phyloP scores from a whole-genome alignment of 139 green algal species.

The Haematococcus lacustris region DNA sequence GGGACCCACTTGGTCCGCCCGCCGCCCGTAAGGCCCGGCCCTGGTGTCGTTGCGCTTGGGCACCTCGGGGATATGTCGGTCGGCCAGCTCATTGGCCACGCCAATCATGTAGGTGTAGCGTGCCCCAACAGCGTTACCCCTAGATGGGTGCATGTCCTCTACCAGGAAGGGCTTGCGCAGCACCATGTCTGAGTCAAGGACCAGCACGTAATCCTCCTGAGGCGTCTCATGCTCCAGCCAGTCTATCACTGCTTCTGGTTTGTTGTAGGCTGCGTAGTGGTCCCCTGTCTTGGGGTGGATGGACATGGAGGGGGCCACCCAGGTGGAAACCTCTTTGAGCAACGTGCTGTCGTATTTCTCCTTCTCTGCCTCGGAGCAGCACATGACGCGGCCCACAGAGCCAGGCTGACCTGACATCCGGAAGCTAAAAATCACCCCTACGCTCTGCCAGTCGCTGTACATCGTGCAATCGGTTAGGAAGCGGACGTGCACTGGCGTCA shows the following conservation, averaged over 20 bases:
- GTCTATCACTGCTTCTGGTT: conserved; percentile 74
- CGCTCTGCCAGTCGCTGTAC: conserved; percentile 67
- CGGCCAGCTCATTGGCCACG: conserved; percentile 58
- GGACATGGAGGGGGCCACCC: conserved; percentile 57
- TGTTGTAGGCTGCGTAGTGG: conserved; percentile 61
- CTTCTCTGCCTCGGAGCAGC: conserved; percentile 57
- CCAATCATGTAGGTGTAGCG: conserved; percentile 40
- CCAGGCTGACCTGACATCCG: conserved; percentile 57
- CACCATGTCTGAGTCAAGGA: conserved; percentile 54
- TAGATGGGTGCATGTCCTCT: conserved; percentile 25
- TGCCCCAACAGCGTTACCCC: conserved; percentile 29
- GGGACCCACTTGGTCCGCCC: conserved; percentile 40
- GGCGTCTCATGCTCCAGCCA: conserved; percentile 50
- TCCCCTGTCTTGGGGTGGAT: conserved; percentile 31
- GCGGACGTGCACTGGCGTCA: not conserved
- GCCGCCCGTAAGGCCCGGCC: conserved; percentile 31
- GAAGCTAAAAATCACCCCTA: conserved; percentile 52
- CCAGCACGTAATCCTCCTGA: conserved; percentile 50
- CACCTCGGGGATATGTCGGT: conserved; percentile 46
- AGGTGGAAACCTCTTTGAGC: conserved; percentile 41
- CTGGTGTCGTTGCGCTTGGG: conserved; percentile 55
- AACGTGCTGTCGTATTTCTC: conserved; percentile 16
- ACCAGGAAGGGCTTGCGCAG: conserved; percentile 42
- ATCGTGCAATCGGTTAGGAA: conserved; percentile 41
- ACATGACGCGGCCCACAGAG: conserved; percentile 65